Base-by-base conservation (phyloP, 768 basidiomycete genomes). In the Russula foetens region DNA sequence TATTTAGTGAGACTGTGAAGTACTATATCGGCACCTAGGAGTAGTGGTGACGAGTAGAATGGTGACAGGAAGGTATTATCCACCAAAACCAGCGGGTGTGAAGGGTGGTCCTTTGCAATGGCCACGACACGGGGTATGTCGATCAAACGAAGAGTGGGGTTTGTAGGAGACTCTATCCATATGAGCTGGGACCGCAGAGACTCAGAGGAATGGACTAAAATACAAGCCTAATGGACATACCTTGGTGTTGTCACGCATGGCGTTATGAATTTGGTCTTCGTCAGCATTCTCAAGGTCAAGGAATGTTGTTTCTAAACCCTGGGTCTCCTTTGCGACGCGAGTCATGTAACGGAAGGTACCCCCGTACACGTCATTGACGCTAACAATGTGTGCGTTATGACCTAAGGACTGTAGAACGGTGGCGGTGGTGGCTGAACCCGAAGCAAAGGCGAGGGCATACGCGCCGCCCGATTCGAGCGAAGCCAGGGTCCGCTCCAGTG, bases 61-160 rank as follows among this genome's bases (percentile, higher is more conserved):
- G 95, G 92, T 0, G 92, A 95, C 43, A 92, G 79, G 81, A 96
- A 97, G 26, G 94, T 97, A 76, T 90, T 93, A 77, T 98, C 95
- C 47, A 98, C 88, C 50, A 95, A 81, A 14, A 99, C 82, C 29
- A 93, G 76, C 0, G 95, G 94, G 0, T 73, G 70, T 0, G 83
- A 78, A 0, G 83, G 80, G 53, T 88, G 84, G 0, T 81, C 75
- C 56, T 77, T 81, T 2, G 85, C 85, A 51, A 96, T 74, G 11
- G 78, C 69, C 26, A 83, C 79, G 65, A 98, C 82, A 56, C 84
- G 81, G 1, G 78, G 72, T 69, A 98, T 85, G 68, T 92, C 88
- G 44, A 95, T 84, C 38, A 98, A 75, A 19, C 90, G 84, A 9
- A 98, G 84, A 1, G 92, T 92, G 0, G 96, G 96, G 75, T 98